Base-by-base conservation (phyloP, 208 protist genomes). In the Blechomonas ayalai region DNA sequence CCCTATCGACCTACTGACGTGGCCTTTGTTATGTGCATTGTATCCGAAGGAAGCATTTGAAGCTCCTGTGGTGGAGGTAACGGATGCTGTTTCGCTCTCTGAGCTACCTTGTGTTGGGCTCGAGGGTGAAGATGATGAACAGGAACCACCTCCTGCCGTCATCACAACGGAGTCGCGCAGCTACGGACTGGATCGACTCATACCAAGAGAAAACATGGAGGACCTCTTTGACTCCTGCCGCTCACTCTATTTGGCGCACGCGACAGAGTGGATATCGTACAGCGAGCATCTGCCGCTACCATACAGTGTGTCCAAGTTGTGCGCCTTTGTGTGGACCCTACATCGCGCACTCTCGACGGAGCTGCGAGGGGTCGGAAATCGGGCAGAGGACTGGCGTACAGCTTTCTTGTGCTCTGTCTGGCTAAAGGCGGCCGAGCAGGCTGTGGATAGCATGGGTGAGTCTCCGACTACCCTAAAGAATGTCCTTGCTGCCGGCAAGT, bases 401-500 rank as follows among this genome's bases (percentile, higher is more conserved):
- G 67, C 60, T 1, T 73, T 75, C 34, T 34, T 88, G 40, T 84
- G 63, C 39, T 29, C 46, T 19, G 45, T 73, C 29, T 88, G 80
- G 73, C 22, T 89, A 32, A 67, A 80, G 38, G 64, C 64, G 9
- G 48, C 71, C 19, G 73, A 78, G 33, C 57, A 64, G 16, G 47
- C 52, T 0, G 19, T 80, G 19, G 54, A 59, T 26, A 38, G 26
- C 13, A 46, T 49, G 27, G 36, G 29, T 32, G 33, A 9, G 4
- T 5, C 31, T 8, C 24, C 37, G 12, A 39, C 64, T 3, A n/a
- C 34, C 4, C 36, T 67, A 15, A 66, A 70, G 45, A 88, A 88
- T 57, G 50, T 52, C 3, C 26, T 76, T 12, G 59, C 61, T 19
- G 32, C 80, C 0, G 68, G 59, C 16, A 65, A 82, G 55, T 89